Evolutionary conservation across 805 yeast species (phyloP).

Genomic region (Teunomyces cretensis): DNA sequence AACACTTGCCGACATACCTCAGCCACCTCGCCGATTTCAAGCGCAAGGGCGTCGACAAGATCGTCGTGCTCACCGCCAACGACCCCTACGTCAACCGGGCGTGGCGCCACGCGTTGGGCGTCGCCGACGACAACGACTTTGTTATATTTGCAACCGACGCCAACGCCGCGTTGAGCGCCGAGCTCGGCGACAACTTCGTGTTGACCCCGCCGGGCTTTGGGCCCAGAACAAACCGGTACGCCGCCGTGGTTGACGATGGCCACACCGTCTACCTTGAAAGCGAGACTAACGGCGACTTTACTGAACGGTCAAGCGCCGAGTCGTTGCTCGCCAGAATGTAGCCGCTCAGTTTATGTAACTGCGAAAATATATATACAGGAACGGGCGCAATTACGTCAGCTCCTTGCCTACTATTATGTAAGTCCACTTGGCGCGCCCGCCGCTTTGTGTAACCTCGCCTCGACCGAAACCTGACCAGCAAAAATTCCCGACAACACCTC

Average conservation of each 20-base stretch:
- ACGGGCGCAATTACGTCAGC: too few relatives aligned
- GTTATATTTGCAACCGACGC: conserved; percentile 16
- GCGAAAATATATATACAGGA: too few relatives aligned
- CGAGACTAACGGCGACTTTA: conserved; percentile 19
- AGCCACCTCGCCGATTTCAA: conserved; percentile 11
- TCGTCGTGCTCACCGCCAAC: conserved; percentile 13
- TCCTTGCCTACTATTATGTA: too few relatives aligned
- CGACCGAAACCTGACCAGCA: conserved; percentile 4
- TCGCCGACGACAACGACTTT: conserved; percentile 11
- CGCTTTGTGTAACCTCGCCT: conserved; percentile 5
- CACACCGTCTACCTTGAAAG: conserved; percentile 18
- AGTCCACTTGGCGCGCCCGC: too few relatives aligned
- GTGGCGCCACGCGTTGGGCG: conserved; percentile 10
- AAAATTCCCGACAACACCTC: conserved; percentile 5
- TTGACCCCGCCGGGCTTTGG: conserved; percentile 7
- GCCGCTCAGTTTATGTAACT: too few relatives aligned
- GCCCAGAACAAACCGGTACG: conserved; percentile 11
- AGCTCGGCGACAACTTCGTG: conserved; percentile 13
- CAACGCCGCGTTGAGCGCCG: conserved; percentile 9
- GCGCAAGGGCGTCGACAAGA: conserved; percentile 13
- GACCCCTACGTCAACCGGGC: conserved; percentile 13
- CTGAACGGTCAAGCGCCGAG: conserved; percentile 23
- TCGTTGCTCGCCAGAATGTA: conserved; percentile 23
- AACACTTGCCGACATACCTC: conserved; percentile 13
- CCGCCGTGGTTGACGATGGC: conserved; percentile 19